These are phyloP conservation scores for Glarea lozoyensis DNA, from an alignment of 495 filamentous ascomycete genomes.

Conservation along the genomic window DNA sequence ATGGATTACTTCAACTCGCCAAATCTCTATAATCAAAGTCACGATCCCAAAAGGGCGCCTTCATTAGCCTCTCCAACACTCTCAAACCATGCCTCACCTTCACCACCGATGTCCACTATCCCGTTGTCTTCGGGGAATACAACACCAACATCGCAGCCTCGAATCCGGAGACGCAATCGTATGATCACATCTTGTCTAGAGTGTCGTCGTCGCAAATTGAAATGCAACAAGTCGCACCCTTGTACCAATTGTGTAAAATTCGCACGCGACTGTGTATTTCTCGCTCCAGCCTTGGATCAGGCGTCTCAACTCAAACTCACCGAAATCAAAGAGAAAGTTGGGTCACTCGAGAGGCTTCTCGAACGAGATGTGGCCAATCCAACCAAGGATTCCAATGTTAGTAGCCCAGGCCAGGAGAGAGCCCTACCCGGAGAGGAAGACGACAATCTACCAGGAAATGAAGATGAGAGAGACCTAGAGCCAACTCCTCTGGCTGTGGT, in stretches of 20 bases:
- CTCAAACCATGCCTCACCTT: neutral
- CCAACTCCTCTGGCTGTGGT: slow-evolving; percentile 44
- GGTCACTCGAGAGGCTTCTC: slow-evolving; percentile 50
- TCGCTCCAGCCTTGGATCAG: slow-evolving; percentile 52
- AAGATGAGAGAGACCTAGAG: slow-evolving; percentile 33
- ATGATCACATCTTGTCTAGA: slow-evolving; percentile 62
- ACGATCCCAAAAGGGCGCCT: neutral
- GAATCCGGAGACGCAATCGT: slow-evolving; percentile 55
- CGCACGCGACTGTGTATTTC: slow-evolving; percentile 54
- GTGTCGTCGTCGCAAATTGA: slow-evolving; percentile 70
- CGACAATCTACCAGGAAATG: slow-evolving; percentile 36
- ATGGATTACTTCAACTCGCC: slow-evolving; percentile 9
- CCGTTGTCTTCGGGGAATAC: neutral
- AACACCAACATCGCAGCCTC: slow-evolving; percentile 7
- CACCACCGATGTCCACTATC: neutral
- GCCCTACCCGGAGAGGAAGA: slow-evolving; percentile 38
- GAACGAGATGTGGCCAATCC: slow-evolving; percentile 41
- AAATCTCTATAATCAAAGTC: neutral
- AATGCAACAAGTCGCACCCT: slow-evolving; percentile 67
- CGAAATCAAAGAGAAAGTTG: slow-evolving; percentile 64
- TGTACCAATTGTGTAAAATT: slow-evolving; percentile 62
- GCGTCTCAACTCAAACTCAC: slow-evolving; percentile 50
- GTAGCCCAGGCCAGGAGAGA: slow-evolving; percentile 16
- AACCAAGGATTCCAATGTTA: slow-evolving; percentile 13
- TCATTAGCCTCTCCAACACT: neutral